A percentile compares a stretch with the other conserved stretches of the same genome.
phyloP scores from a whole-genome alignment of 2,329 filamentous ascomycete species.

The Pseudogymnoascus sp. region DNA sequence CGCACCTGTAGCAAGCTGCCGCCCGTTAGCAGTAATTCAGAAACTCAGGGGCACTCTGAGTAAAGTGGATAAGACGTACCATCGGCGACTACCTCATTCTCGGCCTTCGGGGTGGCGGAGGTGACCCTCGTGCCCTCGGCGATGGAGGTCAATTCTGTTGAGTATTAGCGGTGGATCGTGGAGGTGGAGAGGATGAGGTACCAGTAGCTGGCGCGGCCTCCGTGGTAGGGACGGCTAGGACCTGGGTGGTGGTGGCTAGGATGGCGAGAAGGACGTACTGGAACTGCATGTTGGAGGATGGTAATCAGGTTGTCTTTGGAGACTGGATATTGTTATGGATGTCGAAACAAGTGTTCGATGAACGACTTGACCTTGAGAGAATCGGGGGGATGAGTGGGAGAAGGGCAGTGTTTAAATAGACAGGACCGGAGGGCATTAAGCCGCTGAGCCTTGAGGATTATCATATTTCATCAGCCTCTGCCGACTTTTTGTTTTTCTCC shows the following conservation, averaged over 20 bases:
- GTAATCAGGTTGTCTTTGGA: not conserved
- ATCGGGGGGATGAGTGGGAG: not conserved
- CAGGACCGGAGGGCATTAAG: not conserved
- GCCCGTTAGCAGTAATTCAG: not conserved
- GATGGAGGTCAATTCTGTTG: not conserved
- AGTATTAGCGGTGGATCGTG: not conserved
- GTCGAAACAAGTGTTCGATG: too few relatives aligned
- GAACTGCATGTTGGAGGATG: not conserved
- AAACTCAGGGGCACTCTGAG: not conserved
- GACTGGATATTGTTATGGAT: not conserved
- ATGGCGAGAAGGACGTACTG: not conserved
- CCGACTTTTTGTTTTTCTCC: not conserved
- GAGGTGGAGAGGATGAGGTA: not conserved
- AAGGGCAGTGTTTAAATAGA: not conserved
- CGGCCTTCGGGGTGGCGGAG: not conserved
- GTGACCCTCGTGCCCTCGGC: not conserved
- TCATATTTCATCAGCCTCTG: not conserved
- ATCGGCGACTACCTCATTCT: not conserved
- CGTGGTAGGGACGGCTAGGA: not conserved
- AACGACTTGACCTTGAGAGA: not conserved
- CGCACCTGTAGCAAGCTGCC: not conserved
- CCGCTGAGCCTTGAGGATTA: not conserved
- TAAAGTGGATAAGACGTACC: not conserved
- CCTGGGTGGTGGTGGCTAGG: not conserved
- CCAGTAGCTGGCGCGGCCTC: not conserved